Conservation (phyloP, 2,329 filamentous ascomycete genomes). For the Colletotrichum chrysophilum region DNA sequence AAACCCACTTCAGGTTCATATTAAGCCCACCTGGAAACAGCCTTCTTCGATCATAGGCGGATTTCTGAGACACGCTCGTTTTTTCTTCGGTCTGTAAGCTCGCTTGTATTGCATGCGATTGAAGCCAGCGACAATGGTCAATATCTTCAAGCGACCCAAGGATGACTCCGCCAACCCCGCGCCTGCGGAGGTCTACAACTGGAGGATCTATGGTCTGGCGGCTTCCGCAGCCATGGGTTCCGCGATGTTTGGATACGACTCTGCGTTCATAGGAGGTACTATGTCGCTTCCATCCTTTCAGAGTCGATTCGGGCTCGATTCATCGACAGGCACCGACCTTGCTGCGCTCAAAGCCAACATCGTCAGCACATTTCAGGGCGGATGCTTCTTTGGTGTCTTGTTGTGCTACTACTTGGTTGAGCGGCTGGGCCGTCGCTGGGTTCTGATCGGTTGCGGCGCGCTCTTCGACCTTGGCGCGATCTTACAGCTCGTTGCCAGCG, state of each 20-base stretch:
- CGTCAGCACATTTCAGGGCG: slow-evolving; percentile 55
- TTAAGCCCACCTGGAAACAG: neutral
- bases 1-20: neutral
- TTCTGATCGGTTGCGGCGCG: slow-evolving; percentile 54
- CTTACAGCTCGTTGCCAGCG: slow-evolving; percentile 46
- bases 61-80: neutral
- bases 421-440: slow-evolving; percentile 55
- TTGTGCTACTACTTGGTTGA: slow-evolving; percentile 62
- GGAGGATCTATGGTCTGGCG: slow-evolving; percentile 30
- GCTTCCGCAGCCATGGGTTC: slow-evolving; percentile 28
- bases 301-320: slow-evolving; percentile 19
- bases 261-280: slow-evolving; percentile 29
- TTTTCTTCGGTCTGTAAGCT: neutral
- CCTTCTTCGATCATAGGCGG: neutral
- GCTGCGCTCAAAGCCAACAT: slow-evolving; percentile 30
- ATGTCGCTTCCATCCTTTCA: slow-evolving; percentile 26
- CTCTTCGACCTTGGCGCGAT: slow-evolving; percentile 55
- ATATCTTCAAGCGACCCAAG: neutral
- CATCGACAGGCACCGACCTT: neutral
- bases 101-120: neutral
- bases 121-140: neutral
- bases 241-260: slow-evolving; percentile 31
- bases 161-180: slow-evolving; percentile 20
- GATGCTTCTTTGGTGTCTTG: slow-evolving; percentile 59
- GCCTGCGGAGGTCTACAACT: slow-evolving; percentile 30